Evolutionary conservation across 257 asterid genomes (phyloP), one percentile per base, ranked within the genome.

Genomic region (Nicotiana otophora): DNA sequence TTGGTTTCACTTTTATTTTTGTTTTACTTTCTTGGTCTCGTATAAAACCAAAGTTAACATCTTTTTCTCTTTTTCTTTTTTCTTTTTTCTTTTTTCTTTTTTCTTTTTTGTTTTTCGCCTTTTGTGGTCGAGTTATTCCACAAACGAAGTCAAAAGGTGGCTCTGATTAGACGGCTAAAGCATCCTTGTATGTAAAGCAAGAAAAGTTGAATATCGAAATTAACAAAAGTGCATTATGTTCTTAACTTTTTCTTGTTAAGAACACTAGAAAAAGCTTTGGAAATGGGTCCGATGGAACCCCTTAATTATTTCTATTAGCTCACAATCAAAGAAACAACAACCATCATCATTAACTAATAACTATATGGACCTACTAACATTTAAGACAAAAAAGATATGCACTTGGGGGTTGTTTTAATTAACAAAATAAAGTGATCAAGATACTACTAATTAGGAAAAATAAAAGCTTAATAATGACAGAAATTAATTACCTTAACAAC

Each of bases 401-500:
- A 76, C 75, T 64, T 42, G 66, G 46, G 51, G 61, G 39, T 72
- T 19, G 66, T 10, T 61, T 17, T 46, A 11, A 64, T 63, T 57
- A 30, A 70, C 68, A 46, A 31, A 42, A 8, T 14, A 70, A 67
- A 34, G 30, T 17, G 30, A 67, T 68, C 1, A 16, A 19, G 26
- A 7, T 19, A 58, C 30, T 31, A 31, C 63, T 58, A 58, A 58
- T 42, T 42, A 42, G 46, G 1, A 5, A 19, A 17, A 58, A 7
- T 2, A 58, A 17, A 20, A 58, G n/a, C 0, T 5, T 55, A 55
- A 58, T 58, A 58, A 58, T 19, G 63, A 58, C 4, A 33, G 68
- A 42, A 54, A 78, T 62, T n/a, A 79, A 23, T 5, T 83, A 94
- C 96, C 99, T 95, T 96, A 60, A 96, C 95, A 58, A 96, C 98